Conservation (phyloP, 2,329 filamentous ascomycete genomes). For the Fusarium udum region DNA sequence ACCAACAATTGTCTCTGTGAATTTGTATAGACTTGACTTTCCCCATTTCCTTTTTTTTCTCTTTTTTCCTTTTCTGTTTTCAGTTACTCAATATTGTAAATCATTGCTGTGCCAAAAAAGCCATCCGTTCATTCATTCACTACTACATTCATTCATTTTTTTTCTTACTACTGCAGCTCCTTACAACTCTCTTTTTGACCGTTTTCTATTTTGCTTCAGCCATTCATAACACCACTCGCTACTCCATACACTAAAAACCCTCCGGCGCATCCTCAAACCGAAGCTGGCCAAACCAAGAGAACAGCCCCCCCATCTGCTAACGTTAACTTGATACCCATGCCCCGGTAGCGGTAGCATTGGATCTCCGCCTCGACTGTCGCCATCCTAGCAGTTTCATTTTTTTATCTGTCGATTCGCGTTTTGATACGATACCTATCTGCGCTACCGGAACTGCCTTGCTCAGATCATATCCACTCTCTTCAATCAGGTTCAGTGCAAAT, state of each 20-base stretch:
- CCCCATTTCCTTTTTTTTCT: not conserved
- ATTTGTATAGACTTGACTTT: slow-evolving; percentile 4
- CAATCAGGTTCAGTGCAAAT: slow-evolving; percentile 7
- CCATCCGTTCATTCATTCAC: not conserved
- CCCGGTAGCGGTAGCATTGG: slow-evolving; percentile 24
- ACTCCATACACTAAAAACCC: slow-evolving; percentile 21
- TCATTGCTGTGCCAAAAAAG: slow-evolving; percentile 15
- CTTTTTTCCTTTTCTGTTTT: slow-evolving; percentile 1
- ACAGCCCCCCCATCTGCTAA: not conserved
- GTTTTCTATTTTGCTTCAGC: not conserved
- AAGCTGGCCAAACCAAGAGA: slow-evolving; percentile 8
- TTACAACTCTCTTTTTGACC: not conserved
- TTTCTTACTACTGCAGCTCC: not conserved
- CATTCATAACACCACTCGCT: slow-evolving; percentile 2
- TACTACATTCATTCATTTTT: not conserved
- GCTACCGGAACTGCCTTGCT: slow-evolving; percentile 22
- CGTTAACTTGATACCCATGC: slow-evolving; percentile 14
- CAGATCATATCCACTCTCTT: slow-evolving; percentile 27
- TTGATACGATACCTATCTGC: slow-evolving; percentile 25
- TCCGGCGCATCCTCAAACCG: slow-evolving; percentile 27
- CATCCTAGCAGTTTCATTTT: slow-evolving; percentile 10
- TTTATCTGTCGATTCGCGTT: slow-evolving; percentile 27
- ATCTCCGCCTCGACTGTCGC: slow-evolving; percentile 29
- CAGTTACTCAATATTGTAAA: slow-evolving; percentile 4
- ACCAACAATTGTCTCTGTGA: not conserved